Conservation (phyloP, 495 filamentous ascomycete genomes). For the Neurospora sp. region DNA sequence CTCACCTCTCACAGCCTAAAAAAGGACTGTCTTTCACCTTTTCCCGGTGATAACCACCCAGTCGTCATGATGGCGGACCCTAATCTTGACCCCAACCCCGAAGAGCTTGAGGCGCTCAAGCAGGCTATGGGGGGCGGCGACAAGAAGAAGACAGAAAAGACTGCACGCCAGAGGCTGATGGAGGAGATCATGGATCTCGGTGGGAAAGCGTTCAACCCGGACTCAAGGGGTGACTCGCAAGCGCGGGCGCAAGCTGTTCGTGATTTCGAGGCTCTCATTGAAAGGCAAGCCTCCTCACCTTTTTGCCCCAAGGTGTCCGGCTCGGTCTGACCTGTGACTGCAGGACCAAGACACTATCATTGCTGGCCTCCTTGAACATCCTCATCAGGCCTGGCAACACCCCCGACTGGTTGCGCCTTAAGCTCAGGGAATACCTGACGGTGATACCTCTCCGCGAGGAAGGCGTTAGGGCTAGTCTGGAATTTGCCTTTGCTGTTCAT, state of each 20-base stretch:
- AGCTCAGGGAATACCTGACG: slow-evolving; percentile 48
- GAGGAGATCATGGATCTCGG: slow-evolving; percentile 26
- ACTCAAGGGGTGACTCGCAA: slow-evolving; percentile 15
- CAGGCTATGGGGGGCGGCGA: background rate
- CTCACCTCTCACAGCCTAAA: background rate
- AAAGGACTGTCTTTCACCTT: background rate
- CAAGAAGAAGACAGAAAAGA: slow-evolving; percentile 5
- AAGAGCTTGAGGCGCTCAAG: background rate
- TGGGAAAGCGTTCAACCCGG: slow-evolving; percentile 32
- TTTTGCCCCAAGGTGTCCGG: background rate
- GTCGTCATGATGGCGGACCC: background rate
- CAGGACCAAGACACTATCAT: slow-evolving; percentile 33
- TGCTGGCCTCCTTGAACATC: slow-evolving; percentile 37
- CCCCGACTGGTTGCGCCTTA: slow-evolving; percentile 39
- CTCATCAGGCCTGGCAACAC: slow-evolving; percentile 35
- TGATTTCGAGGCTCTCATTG: slow-evolving; percentile 32
- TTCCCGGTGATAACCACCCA: background rate
- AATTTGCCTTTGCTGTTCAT: slow-evolving; percentile 58
- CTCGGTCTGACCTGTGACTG: slow-evolving; percentile 19
- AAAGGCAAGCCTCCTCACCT: slow-evolving; percentile 24
- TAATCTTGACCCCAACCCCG: background rate
- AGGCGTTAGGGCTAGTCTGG: slow-evolving; percentile 59
- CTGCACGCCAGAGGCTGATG: slow-evolving; percentile 18
- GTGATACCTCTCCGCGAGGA: slow-evolving; percentile 52
- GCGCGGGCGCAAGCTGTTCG: slow-evolving; percentile 14